Evolutionary conservation across 306 rosid species (phyloP).

Genomic region (Crotalaria pallida): DNA sequence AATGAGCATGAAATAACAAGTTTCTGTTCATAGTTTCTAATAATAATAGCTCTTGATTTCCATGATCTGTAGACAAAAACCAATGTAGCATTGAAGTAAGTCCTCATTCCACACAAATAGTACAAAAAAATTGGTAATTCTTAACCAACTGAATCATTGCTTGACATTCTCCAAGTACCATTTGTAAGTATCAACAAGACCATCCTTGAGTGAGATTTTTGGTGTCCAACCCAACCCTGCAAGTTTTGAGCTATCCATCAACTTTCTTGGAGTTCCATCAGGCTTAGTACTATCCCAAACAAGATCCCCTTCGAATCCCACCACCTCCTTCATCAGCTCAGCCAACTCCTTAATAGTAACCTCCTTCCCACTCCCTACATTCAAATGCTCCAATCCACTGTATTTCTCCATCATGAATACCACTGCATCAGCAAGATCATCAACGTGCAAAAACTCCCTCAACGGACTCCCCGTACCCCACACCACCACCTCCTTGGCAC

Average conservation of each 20-base stretch:
- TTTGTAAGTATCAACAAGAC: constrained; percentile 80
- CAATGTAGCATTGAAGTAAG: constrained; percentile 4
- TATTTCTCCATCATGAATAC: constrained; percentile 77
- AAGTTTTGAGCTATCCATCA: constrained; percentile 90
- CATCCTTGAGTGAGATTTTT: constrained; percentile 81
- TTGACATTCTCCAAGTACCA: constrained; percentile 80
- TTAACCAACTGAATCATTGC: constrained; percentile 39
- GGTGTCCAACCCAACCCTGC: constrained; percentile 79
- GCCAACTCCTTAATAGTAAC: constrained; percentile 86
- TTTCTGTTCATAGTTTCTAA: constrained; percentile 6
- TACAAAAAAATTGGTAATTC: constrained; percentile 24
- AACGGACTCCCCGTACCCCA: constrained; percentile 96
- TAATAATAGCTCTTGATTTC: constrained; percentile 8
- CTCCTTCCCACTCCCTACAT: constrained; percentile 92
- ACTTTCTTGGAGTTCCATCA: constrained; percentile 93
- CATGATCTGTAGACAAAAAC: neutral
- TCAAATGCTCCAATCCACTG: constrained; percentile 72
- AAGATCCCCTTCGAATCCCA: constrained; percentile 80
- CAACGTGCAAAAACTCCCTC: constrained; percentile 93
- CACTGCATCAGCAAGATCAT: constrained; percentile 74
- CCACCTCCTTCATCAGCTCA: constrained; percentile 84
- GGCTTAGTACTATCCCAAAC: constrained; percentile 91
- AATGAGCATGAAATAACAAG: neutral
- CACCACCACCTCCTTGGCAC: constrained; percentile 84
- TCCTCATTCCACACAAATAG: constrained; percentile 28